These are phyloP conservation scores for Mortierella sp. DNA, from an alignment of 371 early-diverging fungal species.

Conservation along the genomic window DNA sequence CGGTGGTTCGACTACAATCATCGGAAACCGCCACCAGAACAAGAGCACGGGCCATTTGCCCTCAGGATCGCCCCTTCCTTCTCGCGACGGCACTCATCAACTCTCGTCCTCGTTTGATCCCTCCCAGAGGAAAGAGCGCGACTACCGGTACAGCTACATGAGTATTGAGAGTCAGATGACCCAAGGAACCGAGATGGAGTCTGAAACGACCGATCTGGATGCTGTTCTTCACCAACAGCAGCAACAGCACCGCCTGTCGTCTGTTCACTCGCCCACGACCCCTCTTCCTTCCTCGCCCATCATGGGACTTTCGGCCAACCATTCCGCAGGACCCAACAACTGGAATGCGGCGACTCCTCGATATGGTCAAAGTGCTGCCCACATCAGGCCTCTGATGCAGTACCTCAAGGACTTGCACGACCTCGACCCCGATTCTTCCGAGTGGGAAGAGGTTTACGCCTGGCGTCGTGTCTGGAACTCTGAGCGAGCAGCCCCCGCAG, in stretches of 20 bases:
- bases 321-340: slow-evolving; percentile 3
- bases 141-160: slow-evolving; percentile 43
- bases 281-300: slow-evolving; percentile 49
- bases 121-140: slow-evolving; percentile 19
- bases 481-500: slow-evolving; percentile 31
- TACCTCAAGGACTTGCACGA: slow-evolving; percentile 78
- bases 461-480: slow-evolving; percentile 57
- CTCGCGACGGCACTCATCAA: slow-evolving; percentile 13
- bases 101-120: slow-evolving; percentile 34
- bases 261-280: slow-evolving; percentile 50
- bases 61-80: slow-evolving; percentile 16
- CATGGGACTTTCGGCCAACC: slow-evolving; percentile 19
- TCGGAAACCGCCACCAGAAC: slow-evolving; percentile 38
- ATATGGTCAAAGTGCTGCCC: slow-evolving; percentile 32
- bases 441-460: slow-evolving; percentile 55
- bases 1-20: slow-evolving; percentile 10
- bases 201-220: slow-evolving; percentile 21
- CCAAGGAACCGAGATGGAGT: slow-evolving; percentile 41
- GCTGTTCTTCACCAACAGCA: slow-evolving; percentile 23
- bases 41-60: slow-evolving; percentile 55
- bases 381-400: slow-evolving; percentile 57
- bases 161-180: slow-evolving; percentile 52
- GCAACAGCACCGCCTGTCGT: slow-evolving; percentile 46
- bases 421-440: slow-evolving; percentile 66
- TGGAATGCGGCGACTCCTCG: slow-evolving; percentile 23